Evolutionary conservation across 2,329 filamentous ascomycete genomes (phyloP), one percentile per base, ranked within the genome.

Genomic region (Pestalotiopsis sp.): DNA sequence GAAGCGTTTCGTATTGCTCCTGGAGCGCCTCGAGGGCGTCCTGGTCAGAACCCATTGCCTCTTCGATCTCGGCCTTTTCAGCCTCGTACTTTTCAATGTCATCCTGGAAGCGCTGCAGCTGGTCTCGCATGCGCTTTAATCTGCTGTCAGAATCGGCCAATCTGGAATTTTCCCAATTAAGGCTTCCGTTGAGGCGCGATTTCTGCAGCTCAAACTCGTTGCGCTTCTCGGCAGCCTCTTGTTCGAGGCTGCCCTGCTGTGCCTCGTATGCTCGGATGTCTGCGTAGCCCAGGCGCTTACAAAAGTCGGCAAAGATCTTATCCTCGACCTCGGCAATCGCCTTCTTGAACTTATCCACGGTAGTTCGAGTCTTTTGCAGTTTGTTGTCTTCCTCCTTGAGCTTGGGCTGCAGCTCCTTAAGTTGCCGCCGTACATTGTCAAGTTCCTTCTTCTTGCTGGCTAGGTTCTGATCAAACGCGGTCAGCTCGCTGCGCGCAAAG

Each of bases 241-340:
- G 93, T 79, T 98, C 95, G 63, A 97, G 84, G 57, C 92, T 94
- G 63, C 96, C 95, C 81, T 98, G 96, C 73, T 97, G 95, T 31
- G 92, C 92, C 78, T 98, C 94, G 76, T 98, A 99, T 68, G 94
- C 93, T 69, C 95, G 93, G 72, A 99, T 97, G 75, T 97, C 92
- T 68, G 89, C 86, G 78, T 97, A 98, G 0, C 95, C 94, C 23
- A 98, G 89, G 67, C 93, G 90, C 74, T 90, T 88, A 82, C 96
- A 99, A 82, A 99, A 99, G 55, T 86, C 86, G 25, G 86, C 86
- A 79, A 98, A 99, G 38, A 99, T 87, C 74, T 94, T 88, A 77
- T 99, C 96, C 77, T 98, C 94, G 20, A 97, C 93, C 67, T 89
- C 87, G 58, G 92, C 88, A 70, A 98, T 93, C 1, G 92, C 89